Conservation (phyloP, 176 grass and related monocot species). For the Oryza meyeriana region DNA sequence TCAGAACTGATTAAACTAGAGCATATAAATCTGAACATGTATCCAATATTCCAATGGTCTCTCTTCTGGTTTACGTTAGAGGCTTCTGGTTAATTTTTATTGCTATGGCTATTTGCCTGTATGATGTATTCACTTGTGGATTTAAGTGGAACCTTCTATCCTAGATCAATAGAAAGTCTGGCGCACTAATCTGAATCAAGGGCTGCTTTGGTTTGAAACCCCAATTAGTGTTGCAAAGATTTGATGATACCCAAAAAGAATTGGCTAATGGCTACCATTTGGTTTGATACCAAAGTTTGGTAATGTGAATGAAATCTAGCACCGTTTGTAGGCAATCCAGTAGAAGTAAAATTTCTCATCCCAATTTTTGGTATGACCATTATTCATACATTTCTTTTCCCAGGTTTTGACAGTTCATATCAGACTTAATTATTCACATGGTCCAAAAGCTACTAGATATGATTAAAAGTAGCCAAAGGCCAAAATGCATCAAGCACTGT, state of each 20-base stretch:
- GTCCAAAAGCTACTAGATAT: background rate
- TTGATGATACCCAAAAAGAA: background rate
- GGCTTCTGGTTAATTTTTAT: background rate
- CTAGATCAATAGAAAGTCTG: constrained; percentile 8
- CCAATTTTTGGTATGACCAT: background rate
- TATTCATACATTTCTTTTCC: background rate
- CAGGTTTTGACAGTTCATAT: background rate
- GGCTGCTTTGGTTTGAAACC: background rate
- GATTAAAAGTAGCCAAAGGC: background rate
- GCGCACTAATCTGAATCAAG: background rate
- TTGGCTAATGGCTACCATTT: background rate
- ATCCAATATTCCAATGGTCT: background rate
- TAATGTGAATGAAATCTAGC: background rate
- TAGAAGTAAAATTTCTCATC: background rate
- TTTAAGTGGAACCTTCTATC: background rate
- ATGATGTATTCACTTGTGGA: background rate
- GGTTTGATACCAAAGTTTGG: background rate
- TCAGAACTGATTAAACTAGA: background rate
- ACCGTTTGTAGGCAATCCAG: background rate
- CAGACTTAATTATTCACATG: background rate
- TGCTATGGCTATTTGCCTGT: background rate
- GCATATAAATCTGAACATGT: background rate
- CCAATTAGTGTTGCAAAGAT: background rate
- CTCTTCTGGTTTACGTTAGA: background rate
- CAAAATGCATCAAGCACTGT: background rate